Base-by-base conservation (phyloP, 345 rosid genomes). In the Gossypioides kirkii region DNA sequence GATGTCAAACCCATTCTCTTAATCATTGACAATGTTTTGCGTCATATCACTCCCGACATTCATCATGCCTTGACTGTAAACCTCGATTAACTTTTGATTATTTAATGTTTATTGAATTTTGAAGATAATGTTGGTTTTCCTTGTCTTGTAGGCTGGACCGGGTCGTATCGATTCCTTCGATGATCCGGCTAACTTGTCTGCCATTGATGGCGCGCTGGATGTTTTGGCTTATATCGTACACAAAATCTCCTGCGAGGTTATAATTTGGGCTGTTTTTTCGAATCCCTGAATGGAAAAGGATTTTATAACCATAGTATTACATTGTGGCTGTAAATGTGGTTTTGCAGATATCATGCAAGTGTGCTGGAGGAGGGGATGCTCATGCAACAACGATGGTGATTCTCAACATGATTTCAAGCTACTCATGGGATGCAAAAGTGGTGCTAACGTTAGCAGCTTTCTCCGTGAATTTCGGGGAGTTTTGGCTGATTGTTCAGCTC, bases 371-470 rank as follows among this genome's bases (percentile, higher is more conserved):
- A 23, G 85, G 77, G 46, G 88, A 80, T 64, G 88, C 82, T 1
- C 83, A 82, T 68, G 76, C 77, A 20, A 83, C 82, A 50, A 77
- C 86, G 8, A 81, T 83, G 83, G 71, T 61, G 22, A 60, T 87
- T 58, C 78, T 87, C 50, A 69, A 80, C 82, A 56, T 45, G 10
- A 78, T 85, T 22, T 77, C 87, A 11, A 62, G 71, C 80, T 83
- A 77, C 26, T 71, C 80, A 0, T 85, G 90, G 90, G 88, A 87
- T 41, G 87, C 84, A 0, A 85, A 87, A 79, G 70, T 80, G 69
- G 83, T 85, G 76, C 65, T 87, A 69, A 72, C 77, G 16, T 50
- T 87, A 8, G 88, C 90, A 1, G 90, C 90, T 14, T 87, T 58
- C 20, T 80, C 84, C 0, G 77, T 74, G 63, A 81, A 69, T 63